Base-by-base conservation (phyloP, 257 asterid genomes). In the Solanum neorickii region DNA sequence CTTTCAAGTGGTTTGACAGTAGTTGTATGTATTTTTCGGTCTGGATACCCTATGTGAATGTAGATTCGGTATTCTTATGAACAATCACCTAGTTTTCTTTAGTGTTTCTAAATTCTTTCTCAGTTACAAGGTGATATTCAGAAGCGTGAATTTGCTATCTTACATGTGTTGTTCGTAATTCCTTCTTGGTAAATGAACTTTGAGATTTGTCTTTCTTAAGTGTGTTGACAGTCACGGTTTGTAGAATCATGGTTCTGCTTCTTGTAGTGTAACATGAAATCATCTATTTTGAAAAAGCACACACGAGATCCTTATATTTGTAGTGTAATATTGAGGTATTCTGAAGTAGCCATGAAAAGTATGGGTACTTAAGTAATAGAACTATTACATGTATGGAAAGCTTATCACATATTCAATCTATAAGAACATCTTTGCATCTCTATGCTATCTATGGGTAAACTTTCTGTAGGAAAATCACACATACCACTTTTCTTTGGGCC, bases 391-490 rank as follows among this genome's bases (percentile, higher is more conserved):
- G n/a, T 10, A 60, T 15, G n/a, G 23, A 74, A 23, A 31, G 46
- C 80, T 65, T 23, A 74, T 76, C 60, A 86, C 86, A 89, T 87
- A 84, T 92, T 88, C 90, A 87, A 80, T 44, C 72, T 90, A 66
- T 89, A 94, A 74, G 95, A 92, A 89, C 99, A 95, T 84, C 74
- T 92, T 68, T 86, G 92, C 60, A 95, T 42, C 92, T 89, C 91
- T 47, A 94, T 68, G 73, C 86, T 89, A 18, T 95, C 99, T 42
- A 95, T 90, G 33, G 90, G 92, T 84, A 94, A 88, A 87, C 82
- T 91, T 2, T 91, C 93, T 1, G 91, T 9, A 44, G 99, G 99
- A 82, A 93, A 93, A 73, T 93, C 95, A 86, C 99, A 96, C 90
- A 82, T 87, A 41, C 73, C 88, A 20, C 25, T 52, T 70, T 90